Percentiles rank a stretch among this genome's conserved stretches.
Evolutionary conservation across 2,329 filamentous ascomycete genomes (phyloP).

Genomic region (Pezicula carpinea): DNA sequence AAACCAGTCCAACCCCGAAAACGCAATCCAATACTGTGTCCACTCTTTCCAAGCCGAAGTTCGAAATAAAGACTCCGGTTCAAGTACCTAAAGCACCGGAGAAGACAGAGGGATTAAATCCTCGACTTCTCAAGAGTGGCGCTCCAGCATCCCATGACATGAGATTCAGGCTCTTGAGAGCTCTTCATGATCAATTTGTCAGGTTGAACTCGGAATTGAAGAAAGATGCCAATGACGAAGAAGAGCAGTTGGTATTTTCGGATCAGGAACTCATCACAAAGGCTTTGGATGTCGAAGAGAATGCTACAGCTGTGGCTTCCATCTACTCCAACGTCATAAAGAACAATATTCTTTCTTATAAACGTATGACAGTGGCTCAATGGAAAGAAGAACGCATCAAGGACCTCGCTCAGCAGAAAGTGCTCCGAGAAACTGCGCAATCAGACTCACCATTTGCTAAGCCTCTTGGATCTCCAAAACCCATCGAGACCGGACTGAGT

Average conservation of each 20-base stretch:
- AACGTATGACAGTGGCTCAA: slow-evolving; percentile 65
- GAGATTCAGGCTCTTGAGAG: slow-evolving; percentile 53
- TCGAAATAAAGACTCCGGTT: slow-evolving; percentile 4
- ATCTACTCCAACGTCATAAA: slow-evolving; percentile 85
- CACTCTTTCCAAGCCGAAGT: slow-evolving; percentile 8
- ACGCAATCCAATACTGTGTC: slow-evolving; percentile 8
- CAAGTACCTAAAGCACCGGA: slow-evolving; percentile 16
- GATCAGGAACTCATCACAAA: slow-evolving; percentile 64
- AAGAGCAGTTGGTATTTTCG: slow-evolving; percentile 52
- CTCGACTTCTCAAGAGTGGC: slow-evolving; percentile 54
- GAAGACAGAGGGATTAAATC: slow-evolving; percentile 57
- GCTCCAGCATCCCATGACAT: slow-evolving; percentile 53
- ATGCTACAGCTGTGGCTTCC: slow-evolving; percentile 59
- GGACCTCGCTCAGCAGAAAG: slow-evolving; percentile 35
- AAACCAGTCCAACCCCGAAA: slow-evolving; percentile 3
- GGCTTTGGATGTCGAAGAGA: slow-evolving; percentile 75
- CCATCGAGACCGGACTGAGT: slow-evolving; percentile 66
- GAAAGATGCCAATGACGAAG: slow-evolving; percentile 44
- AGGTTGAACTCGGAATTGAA: slow-evolving; percentile 61
- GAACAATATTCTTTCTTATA: slow-evolving; percentile 70
- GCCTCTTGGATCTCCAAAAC: slow-evolving; percentile 37
- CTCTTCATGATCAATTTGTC: slow-evolving; percentile 61
- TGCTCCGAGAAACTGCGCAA: slow-evolving; percentile 28
- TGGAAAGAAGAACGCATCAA: slow-evolving; percentile 62
- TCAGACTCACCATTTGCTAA: slow-evolving; percentile 23